Conservation (phyloP, 192 early-diverging fungal genomes). For the Coemansia sp. region DNA sequence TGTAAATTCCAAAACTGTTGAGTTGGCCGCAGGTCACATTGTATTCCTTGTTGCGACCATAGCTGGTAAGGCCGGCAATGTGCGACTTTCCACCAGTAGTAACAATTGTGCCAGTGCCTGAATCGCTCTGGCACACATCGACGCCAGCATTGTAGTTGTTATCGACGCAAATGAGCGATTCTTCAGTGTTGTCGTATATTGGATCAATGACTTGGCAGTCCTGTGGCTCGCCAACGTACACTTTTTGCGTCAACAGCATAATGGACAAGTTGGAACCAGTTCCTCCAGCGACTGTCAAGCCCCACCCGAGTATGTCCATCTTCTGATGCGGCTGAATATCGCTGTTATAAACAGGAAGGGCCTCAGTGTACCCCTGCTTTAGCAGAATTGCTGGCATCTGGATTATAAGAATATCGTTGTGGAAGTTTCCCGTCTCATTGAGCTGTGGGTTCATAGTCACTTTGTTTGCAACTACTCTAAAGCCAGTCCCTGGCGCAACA, state of each 20-base stretch:
- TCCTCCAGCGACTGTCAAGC: constrained; percentile 28
- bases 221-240: constrained; percentile 33
- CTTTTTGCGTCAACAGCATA: constrained; percentile 27
- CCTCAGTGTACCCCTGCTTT: constrained; percentile 14
- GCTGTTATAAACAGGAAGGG: constrained; percentile 23
- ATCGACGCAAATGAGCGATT: constrained; percentile 34
- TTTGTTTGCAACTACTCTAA: constrained; percentile 9
- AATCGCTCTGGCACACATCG: constrained; percentile 50
- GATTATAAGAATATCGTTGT: constrained; percentile 49
- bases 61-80: constrained; percentile 46
- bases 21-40: constrained; percentile 41
- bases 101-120: constrained; percentile 40
- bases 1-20: constrained; percentile 52
- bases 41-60: constrained; percentile 25
- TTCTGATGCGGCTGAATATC: constrained; percentile 20
- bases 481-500: neutral
- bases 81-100: constrained; percentile 20
- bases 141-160: constrained; percentile 47
- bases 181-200: constrained; percentile 30
- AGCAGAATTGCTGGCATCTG: constrained; percentile 18
- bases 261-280: constrained; percentile 11
- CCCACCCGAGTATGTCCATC: constrained; percentile 47
- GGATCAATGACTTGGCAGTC: constrained; percentile 43
- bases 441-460: constrained; percentile 33
- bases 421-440: neutral